These are phyloP conservation scores for Abelmoschus esculentus DNA, from an alignment of 345 rosid species.

Conservation along the genomic window DNA sequence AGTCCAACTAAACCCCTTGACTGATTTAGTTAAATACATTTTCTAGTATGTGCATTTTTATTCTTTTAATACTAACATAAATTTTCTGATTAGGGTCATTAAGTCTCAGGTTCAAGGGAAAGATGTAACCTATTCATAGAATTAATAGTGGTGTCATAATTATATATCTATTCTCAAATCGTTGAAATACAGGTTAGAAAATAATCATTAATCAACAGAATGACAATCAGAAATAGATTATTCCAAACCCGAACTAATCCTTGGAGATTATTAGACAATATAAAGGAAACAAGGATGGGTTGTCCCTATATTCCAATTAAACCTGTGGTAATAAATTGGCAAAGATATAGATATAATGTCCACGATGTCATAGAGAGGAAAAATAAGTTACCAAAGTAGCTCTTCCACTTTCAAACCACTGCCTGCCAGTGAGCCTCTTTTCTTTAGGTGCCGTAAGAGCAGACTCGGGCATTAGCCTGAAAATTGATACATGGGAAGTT, in stretches of 20 bases:
- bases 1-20: background rate
- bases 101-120: no score
- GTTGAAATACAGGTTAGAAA: background rate
- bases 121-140: no score
- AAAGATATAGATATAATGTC: background rate
- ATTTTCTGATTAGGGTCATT: no score
- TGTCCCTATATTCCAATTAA: background rate
- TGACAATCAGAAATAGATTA: background rate
- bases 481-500: constrained; percentile 6
- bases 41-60: no score
- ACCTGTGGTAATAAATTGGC: background rate
- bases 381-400: constrained; percentile 35
- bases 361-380: background rate
- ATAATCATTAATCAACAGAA: background rate
- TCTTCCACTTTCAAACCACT: constrained; percentile 91
- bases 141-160: no score
- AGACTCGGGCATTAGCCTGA: constrained; percentile 89
- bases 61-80: no score
- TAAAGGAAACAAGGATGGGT: background rate
- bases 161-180: background rate
- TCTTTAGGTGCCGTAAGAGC: constrained; percentile 68
- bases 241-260: background rate
- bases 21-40: no score
- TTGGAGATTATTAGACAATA: constrained; percentile 3
- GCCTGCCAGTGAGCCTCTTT: constrained; percentile 87